Base-by-base conservation (phyloP, 2,329 filamentous ascomycete genomes). In the Epichloe elymi region DNA sequence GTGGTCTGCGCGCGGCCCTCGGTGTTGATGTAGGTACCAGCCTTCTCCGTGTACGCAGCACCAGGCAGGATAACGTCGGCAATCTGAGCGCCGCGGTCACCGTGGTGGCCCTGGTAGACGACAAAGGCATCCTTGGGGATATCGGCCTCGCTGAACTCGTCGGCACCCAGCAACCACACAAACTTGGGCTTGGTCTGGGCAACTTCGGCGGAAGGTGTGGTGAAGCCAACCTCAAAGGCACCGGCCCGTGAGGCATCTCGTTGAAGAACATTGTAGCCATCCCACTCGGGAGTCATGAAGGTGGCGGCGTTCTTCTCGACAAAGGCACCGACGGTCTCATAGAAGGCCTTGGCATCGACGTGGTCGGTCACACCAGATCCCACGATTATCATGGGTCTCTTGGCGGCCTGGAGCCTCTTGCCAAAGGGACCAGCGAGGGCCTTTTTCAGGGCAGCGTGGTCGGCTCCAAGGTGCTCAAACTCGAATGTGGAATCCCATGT, bases 101-200 rank as follows among this genome's bases (percentile, higher is more conserved):
- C 93, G 69, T 98, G 93, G 70, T 98, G 93, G 57, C 93, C 93
- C 71, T 98, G 93, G 75, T 98, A 98, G 62, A 98, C 80, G 55
- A 98, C 84, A 65, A 97, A 98, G 12, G 93, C 90, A 58, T 93
- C 86, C 76, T 93, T 95, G 61, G 93, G 93, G 52, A 98, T 87
- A 60, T 96, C 89, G 53, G 80, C 78, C 59, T 87, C 81, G 57
- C 78, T 77, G 64, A 97, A 78, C 73, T 98, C 93, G 66, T 98
- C 93, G 30, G 93, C 93, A 59, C 90, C 93, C 48, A 98, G 82
- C 48, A 98, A 83, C 90, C 91, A 98, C 65, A 98, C 74, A 63
- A 98, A 89, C 78, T 97, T 98, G 56, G 93, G 84, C 65, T 83
- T 86, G 47, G 87, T 91, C 66, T 87, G 78, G 38, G 90, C 86